Percentiles rank a stretch among this genome's conserved stretches.
Conservation (phyloP, 1,284 basidiomycete genomes). For the Cutaneotrichosporon sp. region DNA sequence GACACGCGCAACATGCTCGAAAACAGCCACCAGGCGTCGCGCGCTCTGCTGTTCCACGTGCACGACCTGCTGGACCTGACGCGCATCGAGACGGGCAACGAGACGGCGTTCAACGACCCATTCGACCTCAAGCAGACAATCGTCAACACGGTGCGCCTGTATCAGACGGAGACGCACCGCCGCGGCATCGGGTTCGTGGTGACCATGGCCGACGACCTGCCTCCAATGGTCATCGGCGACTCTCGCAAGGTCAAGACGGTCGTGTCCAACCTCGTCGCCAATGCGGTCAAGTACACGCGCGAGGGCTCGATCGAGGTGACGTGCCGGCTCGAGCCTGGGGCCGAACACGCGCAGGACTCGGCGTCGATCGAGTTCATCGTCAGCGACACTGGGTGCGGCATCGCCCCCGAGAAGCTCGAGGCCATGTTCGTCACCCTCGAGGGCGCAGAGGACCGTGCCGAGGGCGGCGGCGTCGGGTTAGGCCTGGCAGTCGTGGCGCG, state of each 20-base stretch:
- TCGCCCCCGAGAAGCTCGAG: slow-evolving; percentile 70
- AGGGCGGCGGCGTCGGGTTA: slow-evolving; percentile 57
- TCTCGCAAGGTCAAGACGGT: slow-evolving; percentile 75
- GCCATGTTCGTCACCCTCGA: slow-evolving; percentile 85
- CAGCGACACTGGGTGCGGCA: slow-evolving; percentile 77
- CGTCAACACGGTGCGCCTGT: slow-evolving; percentile 63
- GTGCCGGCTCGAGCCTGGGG: slow-evolving; percentile 50
- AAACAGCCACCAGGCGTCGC: slow-evolving; percentile 78
- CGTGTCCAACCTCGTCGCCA: slow-evolving; percentile 79
- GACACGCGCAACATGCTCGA: slow-evolving; percentile 79
- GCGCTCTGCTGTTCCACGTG: slow-evolving; percentile 77
- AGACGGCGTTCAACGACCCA: slow-evolving; percentile 78
- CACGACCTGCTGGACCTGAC: slow-evolving; percentile 86
- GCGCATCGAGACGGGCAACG: slow-evolving; percentile 74
- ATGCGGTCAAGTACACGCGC: slow-evolving; percentile 78
- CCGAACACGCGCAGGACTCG: slow-evolving; percentile 19
- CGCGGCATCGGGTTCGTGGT: slow-evolving; percentile 67
- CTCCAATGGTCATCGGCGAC: slow-evolving; percentile 68
- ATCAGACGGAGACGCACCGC: slow-evolving; percentile 68
- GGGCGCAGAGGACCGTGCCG: slow-evolving; percentile 65
- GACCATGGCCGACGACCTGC: slow-evolving; percentile 59
- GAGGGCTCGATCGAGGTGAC: slow-evolving; percentile 67
- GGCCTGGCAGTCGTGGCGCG: slow-evolving; percentile 78
- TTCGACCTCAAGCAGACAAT: slow-evolving; percentile 73
- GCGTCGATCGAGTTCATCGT: slow-evolving; percentile 72